Conservation (phyloP, 1,284 basidiomycete species). For the Phylloboletellus chloephorus region DNA sequence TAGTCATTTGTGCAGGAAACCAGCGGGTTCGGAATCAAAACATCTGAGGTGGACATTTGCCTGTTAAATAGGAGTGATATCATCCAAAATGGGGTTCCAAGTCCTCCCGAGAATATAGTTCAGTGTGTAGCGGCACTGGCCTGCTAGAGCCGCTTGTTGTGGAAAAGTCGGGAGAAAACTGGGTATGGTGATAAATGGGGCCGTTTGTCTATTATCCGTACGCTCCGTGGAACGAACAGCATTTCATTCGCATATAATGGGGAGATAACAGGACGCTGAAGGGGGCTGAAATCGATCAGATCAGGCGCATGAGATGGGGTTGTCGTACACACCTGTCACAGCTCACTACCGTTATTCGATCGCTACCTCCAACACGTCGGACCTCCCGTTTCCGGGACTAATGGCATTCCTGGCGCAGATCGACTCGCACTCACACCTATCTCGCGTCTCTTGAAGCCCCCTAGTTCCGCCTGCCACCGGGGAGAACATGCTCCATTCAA, state of each 20-base stretch:
- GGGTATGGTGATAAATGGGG: constrained; percentile 1
- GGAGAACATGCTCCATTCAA: constrained; percentile 13
- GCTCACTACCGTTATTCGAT: constrained; percentile 10
- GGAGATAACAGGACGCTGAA: constrained; percentile 7
- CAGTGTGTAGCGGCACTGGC: neutral
- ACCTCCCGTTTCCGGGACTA: constrained; percentile 10
- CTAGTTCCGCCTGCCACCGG: constrained; percentile 11
- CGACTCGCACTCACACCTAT: constrained; percentile 3
- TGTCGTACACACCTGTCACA: constrained; percentile 14
- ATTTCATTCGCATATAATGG: constrained; percentile 11
- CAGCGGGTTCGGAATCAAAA: neutral
- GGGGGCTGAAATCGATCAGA: constrained; percentile 8
- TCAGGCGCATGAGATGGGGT: neutral
- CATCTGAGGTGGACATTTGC: neutral
- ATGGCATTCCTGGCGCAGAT: constrained; percentile 5
- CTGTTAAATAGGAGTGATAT: constrained; percentile 13
- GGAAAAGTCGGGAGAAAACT: neutral
- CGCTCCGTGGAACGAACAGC: neutral
- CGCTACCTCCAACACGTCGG: constrained; percentile 10
- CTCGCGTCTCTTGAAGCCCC: constrained; percentile 4
- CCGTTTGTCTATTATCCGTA: neutral
- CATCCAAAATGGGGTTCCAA: constrained; percentile 1
- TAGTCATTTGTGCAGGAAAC: neutral
- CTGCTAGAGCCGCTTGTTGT: constrained; percentile 1
- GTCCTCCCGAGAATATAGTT: constrained; percentile 9